phyloP scores from a whole-genome alignment of 2,329 filamentous ascomycete genomes.

The Scorias spongiosa region DNA sequence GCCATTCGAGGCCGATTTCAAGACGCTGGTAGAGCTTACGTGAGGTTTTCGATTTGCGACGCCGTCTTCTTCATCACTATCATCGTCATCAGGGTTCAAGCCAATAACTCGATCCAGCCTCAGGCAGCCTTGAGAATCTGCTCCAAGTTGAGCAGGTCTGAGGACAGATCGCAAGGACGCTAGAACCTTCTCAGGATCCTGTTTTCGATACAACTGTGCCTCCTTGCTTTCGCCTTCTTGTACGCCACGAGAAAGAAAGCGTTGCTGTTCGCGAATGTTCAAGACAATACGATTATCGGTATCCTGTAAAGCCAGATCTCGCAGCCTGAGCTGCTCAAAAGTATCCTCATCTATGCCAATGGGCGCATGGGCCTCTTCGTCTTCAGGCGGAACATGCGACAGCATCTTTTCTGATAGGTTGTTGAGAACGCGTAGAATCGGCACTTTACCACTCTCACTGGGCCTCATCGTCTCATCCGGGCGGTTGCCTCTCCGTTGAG shows the following conservation, averaged over 20 bases:
- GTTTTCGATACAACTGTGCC: constrained; percentile 47
- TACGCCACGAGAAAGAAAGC: constrained; percentile 51
- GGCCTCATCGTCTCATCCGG: constrained; percentile 86
- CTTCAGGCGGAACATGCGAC: constrained; percentile 67
- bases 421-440: constrained; percentile 80
- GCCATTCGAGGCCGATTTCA: constrained; percentile 49
- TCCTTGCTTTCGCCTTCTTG: constrained; percentile 27
- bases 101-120: constrained; percentile 47
- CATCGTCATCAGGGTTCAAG: constrained; percentile 43
- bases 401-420: constrained; percentile 86
- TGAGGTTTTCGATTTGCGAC: constrained; percentile 23
- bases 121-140: constrained; percentile 16
- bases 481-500: constrained; percentile 70
- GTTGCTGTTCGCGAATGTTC: constrained; percentile 75
- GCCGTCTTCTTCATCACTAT: constrained; percentile 22
- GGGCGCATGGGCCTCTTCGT: constrained; percentile 50
- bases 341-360: constrained; percentile 57
- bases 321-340: constrained; percentile 59
- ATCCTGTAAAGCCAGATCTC: constrained; percentile 61
- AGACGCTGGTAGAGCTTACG: constrained; percentile 55
- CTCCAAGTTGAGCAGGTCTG: constrained; percentile 25
- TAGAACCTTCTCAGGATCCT: constrained; percentile 55
- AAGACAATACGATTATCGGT: constrained; percentile 67
- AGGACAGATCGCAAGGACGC: constrained; percentile 49
- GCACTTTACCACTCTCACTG: constrained; percentile 56